A percentile compares a stretch with the other conserved stretches of the same genome.
phyloP scores from a whole-genome alignment of 768 basidiomycete genomes.

The Termitomyces sp. region DNA sequence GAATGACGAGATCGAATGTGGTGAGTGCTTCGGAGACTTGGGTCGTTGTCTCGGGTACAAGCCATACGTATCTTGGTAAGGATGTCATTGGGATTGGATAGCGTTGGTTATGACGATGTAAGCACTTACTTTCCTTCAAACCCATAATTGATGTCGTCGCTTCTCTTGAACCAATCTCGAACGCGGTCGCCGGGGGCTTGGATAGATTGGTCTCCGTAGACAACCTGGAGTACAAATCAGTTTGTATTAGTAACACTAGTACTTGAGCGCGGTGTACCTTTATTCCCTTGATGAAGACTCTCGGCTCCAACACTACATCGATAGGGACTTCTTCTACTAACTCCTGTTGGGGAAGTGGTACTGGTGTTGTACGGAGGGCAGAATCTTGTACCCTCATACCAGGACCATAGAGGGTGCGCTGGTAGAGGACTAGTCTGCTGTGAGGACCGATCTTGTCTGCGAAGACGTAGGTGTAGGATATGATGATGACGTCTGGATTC shows the following conservation, averaged over 20 bases:
- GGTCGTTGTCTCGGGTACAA: constrained; percentile 3
- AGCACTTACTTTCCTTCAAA: neutral
- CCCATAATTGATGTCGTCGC: constrained; percentile 2
- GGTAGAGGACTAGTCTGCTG: constrained; percentile 3
- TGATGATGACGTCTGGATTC: neutral
- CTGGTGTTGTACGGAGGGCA: neutral
- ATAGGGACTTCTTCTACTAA: constrained; percentile 1
- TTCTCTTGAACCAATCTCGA: neutral
- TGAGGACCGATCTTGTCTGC: neutral
- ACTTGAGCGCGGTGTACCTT: neutral
- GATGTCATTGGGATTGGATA: neutral
- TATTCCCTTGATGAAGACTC: neutral
- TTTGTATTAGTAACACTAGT: neutral
- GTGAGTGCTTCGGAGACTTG: constrained; percentile 1
- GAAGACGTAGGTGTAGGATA: neutral
- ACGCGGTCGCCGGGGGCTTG: constrained; percentile 4
- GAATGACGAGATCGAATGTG: constrained; percentile 3
- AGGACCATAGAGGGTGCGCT: constrained; percentile 2
- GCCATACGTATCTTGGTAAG: constrained; percentile 3
- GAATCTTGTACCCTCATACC: constrained; percentile 2
- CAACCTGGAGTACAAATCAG: neutral
- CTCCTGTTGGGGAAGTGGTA: neutral
- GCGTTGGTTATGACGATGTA: neutral
- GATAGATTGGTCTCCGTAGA: neutral
- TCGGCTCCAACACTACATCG: neutral